Evolutionary conservation across 176 grass and related monocot species (phyloP).

Genomic region (Lolium multiflorum): DNA sequence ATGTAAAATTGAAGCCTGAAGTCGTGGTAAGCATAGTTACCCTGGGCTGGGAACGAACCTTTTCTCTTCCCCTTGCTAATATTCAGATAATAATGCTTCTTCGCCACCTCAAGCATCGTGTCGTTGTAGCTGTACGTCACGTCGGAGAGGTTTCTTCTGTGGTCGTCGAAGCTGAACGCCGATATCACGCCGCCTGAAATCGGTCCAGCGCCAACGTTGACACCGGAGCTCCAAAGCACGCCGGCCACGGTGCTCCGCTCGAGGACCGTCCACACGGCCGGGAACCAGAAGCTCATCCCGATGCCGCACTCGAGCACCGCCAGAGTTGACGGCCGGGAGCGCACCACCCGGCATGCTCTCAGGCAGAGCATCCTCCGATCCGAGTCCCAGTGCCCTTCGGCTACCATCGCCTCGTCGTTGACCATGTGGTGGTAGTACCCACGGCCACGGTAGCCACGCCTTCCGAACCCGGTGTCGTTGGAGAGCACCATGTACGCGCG

Average conservation of each 20-base stretch:
- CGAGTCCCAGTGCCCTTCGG: conserved; percentile 63
- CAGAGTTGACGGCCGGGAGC: neutral
- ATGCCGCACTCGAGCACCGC: conserved; percentile 49
- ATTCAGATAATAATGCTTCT: neutral
- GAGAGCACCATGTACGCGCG: conserved; percentile 52
- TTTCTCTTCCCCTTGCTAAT: neutral
- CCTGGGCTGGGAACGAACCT: conserved; percentile 1
- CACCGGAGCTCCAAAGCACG: conserved; percentile 22
- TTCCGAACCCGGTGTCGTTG: conserved; percentile 31
- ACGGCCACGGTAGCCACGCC: neutral
- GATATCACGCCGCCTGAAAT: neutral
- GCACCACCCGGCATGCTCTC: conserved; percentile 47
- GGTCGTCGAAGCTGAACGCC: conserved; percentile 23
- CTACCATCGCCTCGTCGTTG: conserved; percentile 39
- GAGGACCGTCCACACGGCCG: conserved; percentile 46
- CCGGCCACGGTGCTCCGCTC: conserved; percentile 49
- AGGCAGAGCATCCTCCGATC: conserved; percentile 46
- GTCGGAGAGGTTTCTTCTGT: conserved; percentile 31
- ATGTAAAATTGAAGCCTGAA: conserved; percentile 33
- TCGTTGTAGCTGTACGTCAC: conserved; percentile 51
- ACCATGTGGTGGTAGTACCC: neutral
- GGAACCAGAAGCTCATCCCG: conserved; percentile 51
- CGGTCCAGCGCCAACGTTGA: no score
- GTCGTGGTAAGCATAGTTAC: conserved; percentile 44
- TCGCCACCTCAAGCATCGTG: conserved; percentile 39